Conservation (phyloP, 2,329 filamentous ascomycete species). For the Trichoderma sp. region DNA sequence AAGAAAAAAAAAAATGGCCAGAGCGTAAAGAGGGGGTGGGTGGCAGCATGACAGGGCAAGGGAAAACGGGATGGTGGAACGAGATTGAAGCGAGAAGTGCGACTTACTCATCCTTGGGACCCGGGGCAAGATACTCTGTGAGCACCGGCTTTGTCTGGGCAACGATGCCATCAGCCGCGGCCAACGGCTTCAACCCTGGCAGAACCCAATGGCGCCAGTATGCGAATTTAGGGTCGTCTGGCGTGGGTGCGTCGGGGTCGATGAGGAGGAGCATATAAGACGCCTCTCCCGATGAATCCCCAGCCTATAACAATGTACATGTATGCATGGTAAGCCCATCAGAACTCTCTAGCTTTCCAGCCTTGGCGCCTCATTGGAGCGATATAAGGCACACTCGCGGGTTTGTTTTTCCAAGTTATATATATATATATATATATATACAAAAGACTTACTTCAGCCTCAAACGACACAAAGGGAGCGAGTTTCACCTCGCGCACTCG, state of each 20-base stretch:
- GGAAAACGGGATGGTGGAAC: not conserved
- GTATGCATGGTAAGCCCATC: not conserved
- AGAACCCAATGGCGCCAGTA: conserved; percentile 59
- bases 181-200: conserved; percentile 41
- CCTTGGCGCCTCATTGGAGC: not conserved
- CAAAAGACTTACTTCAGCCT: conserved; percentile 35
- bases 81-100: not conserved
- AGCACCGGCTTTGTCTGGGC: conserved; percentile 38
- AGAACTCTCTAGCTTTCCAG: not conserved
- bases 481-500: conserved; percentile 42
- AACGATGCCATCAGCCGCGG: conserved; percentile 30
- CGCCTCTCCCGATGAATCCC: conserved; percentile 31
- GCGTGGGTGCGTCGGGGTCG: conserved; percentile 58
- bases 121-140: conserved; percentile 48
- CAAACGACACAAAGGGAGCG: conserved; percentile 42
- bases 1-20: not conserved
- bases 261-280: conserved; percentile 53
- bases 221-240: conserved; percentile 55
- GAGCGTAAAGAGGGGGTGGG: not conserved
- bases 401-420: too few relatives aligned
- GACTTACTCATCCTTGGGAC: conserved; percentile 50
- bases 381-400: not conserved
- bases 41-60: not conserved
- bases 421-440: not conserved
- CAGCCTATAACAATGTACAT: conserved; percentile 28